Evolutionary conservation across 1,284 basidiomycete species (phyloP).

Genomic region (Gymnopus androsaceus): DNA sequence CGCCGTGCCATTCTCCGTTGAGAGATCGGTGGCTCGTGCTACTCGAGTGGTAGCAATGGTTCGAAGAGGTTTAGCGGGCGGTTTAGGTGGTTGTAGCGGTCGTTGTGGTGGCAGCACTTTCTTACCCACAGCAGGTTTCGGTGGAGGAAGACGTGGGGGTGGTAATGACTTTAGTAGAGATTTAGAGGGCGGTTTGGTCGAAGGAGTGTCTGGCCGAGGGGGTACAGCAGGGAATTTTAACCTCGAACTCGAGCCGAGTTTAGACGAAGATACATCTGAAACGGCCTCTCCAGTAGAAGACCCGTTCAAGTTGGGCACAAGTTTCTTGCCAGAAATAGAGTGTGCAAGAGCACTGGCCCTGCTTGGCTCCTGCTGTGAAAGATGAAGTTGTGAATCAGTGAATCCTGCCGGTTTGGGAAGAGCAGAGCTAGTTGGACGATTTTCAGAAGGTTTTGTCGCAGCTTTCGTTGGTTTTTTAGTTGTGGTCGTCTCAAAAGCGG

Average conservation of each 20-base stretch:
- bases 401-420: background rate
- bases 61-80: conserved; percentile 27
- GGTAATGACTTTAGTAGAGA: background rate
- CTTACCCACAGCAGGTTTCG: background rate
- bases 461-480: background rate
- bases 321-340: background rate
- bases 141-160: conserved; percentile 2
- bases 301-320: background rate
- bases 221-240: conserved; percentile 1
- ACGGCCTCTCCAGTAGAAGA: background rate
- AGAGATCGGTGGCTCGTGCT: conserved; percentile 41
- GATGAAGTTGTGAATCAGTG: background rate
- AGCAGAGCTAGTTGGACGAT: background rate
- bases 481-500: background rate
- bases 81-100: conserved; percentile 10
- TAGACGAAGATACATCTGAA: background rate
- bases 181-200: background rate
- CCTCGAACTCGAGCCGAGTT: background rate
- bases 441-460: background rate
- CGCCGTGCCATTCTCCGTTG: conserved; percentile 39
- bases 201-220: background rate
- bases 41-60: conserved; percentile 43
- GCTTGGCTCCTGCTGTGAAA: background rate
- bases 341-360: background rate
- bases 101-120: conserved; percentile 19